These are phyloP conservation scores for Cercospora zeina DNA, from an alignment of 2,329 filamentous ascomycete genomes.

Conservation along the genomic window DNA sequence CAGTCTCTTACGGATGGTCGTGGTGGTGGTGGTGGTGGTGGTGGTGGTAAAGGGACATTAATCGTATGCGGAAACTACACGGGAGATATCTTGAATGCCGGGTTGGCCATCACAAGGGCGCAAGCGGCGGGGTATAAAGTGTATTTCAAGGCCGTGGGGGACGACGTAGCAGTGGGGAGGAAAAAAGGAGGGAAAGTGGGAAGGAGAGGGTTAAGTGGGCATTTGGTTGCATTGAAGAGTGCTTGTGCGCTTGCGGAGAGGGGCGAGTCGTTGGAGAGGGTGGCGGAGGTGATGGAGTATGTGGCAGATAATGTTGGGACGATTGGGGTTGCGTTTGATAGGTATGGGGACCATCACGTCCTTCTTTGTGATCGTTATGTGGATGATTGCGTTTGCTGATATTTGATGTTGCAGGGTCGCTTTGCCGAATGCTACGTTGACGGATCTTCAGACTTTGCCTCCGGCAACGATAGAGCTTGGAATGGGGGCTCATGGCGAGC, in stretches of 20 bases:
- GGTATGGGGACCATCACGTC: slow-evolving; percentile 28
- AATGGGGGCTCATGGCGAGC: slow-evolving; percentile 68
- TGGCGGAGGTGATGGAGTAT: slow-evolving; percentile 43
- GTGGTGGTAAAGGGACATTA: slow-evolving; percentile 51
- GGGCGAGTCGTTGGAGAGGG: slow-evolving; percentile 39
- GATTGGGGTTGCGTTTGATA: slow-evolving; percentile 42
- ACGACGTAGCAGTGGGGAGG: slow-evolving; percentile 65
- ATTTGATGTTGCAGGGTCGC: slow-evolving; percentile 35
- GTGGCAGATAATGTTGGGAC: slow-evolving; percentile 42
- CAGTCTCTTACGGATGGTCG: slow-evolving; percentile 46
- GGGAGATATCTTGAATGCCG: slow-evolving; percentile 64
- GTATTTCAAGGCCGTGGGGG: slow-evolving; percentile 62
- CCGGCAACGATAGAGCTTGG: slow-evolving; percentile 62
- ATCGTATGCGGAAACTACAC: slow-evolving; percentile 67
- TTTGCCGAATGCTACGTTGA: slow-evolving; percentile 54
- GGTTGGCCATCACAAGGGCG: slow-evolving; percentile 60
- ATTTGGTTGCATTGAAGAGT: slow-evolving; percentile 62
- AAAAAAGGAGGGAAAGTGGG: slow-evolving; percentile 59
- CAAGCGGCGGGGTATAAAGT: slow-evolving; percentile 57
- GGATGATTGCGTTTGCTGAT: slow-evolving; percentile 18
- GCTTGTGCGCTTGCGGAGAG: slow-evolving; percentile 55
- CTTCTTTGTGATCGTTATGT: too few relatives aligned
- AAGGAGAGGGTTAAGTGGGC: slow-evolving; percentile 61
- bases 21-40: slow-evolving; percentile 14
- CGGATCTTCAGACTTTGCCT: slow-evolving; percentile 59